A percentile compares a stretch with the other conserved stretches of the same genome.
phyloP scores from a whole-genome alignment of 495 filamentous ascomycete genomes.

The Podospora pseudopauciseta region DNA sequence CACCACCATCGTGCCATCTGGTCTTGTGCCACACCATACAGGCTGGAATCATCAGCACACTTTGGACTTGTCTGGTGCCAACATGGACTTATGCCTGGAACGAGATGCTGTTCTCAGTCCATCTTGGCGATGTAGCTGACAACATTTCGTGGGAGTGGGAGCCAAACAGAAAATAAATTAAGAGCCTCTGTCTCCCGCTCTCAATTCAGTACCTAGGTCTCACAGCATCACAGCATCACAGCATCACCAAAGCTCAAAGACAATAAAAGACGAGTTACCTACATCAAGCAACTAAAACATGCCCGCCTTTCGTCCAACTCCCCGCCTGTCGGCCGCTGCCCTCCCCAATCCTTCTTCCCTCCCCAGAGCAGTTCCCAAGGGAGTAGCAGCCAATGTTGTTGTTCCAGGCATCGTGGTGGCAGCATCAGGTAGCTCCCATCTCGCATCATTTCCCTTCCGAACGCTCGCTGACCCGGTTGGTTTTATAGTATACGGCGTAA shows the following conservation, averaged over 20 bases:
- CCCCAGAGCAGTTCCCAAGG: neutral
- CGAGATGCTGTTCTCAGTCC: neutral
- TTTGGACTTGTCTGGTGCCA: neutral
- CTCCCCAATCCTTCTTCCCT: neutral
- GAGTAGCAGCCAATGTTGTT: neutral
- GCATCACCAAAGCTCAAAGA: neutral
- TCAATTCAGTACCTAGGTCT: neutral
- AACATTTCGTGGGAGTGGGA: neutral
- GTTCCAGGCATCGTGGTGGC: neutral
- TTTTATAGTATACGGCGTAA: slow-evolving; percentile 5
- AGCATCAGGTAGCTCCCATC: neutral
- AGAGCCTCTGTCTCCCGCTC: slow-evolving; percentile 4
- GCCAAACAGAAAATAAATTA: neutral
- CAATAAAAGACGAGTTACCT: neutral
- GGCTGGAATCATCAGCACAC: neutral
- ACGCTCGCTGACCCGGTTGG: neutral
- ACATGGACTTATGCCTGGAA: neutral
- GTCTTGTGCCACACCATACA: neutral
- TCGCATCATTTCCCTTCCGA: neutral
- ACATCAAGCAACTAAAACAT: neutral
- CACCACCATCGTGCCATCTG: neutral
- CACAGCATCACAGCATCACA: neutral
- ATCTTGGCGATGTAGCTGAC: neutral
- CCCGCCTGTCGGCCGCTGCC: neutral
- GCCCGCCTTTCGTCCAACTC: slow-evolving; percentile 6